These are phyloP conservation scores for Ceratopteris richardii DNA, from an alignment of 75 land plant species.

Conservation along the genomic window DNA sequence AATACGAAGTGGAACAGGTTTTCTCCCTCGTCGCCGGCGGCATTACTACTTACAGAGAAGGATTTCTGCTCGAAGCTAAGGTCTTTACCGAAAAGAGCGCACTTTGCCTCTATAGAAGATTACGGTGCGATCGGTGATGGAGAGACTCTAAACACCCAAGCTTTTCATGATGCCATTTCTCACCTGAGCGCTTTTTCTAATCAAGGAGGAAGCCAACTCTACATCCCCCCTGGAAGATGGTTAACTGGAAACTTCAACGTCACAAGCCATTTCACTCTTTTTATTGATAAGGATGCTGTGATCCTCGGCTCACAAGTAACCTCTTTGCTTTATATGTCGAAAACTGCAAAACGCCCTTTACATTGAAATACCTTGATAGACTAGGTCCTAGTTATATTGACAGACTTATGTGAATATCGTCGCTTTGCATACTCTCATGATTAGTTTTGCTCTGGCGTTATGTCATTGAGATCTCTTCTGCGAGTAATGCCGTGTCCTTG, in stretches of 20 bases:
- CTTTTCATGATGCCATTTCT: slow-evolving; percentile 49
- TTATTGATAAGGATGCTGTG: slow-evolving; percentile 37
- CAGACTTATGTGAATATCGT: not conserved
- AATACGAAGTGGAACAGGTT: no score
- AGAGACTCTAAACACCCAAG: slow-evolving; percentile 45
- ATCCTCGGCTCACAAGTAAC: slow-evolving; percentile 58
- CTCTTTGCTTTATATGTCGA: no score
- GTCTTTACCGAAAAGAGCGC: slow-evolving; percentile 14
- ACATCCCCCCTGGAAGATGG: slow-evolving; percentile 47
- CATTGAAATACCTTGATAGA: not conserved
- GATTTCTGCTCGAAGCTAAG: not conserved
- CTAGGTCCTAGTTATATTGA: not conserved
- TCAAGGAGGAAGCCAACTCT: slow-evolving; percentile 37
- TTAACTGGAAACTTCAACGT: slow-evolving; percentile 58
- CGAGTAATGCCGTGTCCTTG: not conserved
- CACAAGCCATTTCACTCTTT: slow-evolving; percentile 47
- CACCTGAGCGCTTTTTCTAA: slow-evolving; percentile 19
- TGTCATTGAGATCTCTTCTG: not conserved
- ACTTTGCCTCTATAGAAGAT: slow-evolving; percentile 38
- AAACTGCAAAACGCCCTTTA: not conserved
- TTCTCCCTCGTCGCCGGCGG: no score
- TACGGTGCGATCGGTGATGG: slow-evolving; percentile 78
- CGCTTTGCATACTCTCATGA: not conserved
- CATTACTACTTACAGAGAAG: no score
- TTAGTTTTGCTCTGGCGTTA: not conserved